Evolutionary conservation across 176 grass and related monocot genomes (phyloP), one percentile per base, ranked within the genome.

Genomic region (maize (Zea mays)): DNA sequence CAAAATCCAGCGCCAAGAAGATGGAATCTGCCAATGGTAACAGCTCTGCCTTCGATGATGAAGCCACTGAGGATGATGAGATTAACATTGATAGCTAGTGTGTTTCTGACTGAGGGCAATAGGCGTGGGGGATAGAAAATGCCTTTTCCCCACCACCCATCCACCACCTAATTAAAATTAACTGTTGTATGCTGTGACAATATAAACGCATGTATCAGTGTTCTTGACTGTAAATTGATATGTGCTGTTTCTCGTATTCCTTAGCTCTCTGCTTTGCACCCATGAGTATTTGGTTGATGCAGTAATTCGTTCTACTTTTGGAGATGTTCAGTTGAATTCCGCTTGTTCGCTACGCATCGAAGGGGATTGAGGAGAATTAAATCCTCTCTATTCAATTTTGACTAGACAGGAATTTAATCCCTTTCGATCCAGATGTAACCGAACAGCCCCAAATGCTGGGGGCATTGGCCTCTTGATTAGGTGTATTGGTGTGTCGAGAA

Each of bases 1-100:
- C 72, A 2, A 92, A 92, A 80, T 83, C 73, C 70, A 90, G 83
- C 71, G 87, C 78, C 86, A 93, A 91, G 87, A 76, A 80, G 37
- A 57, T 57, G 20, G 92, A 90, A 67, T 46, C 73, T 11, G 39
- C 13, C 40, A 89, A 97, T 45, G 79, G 82, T 35, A 86, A 88
- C 59, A 87, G 76, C 77, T 93, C 72, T 10, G 78, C 86, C 7
- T 27, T 85, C 41, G 92, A 95, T 45, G 90, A 96, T 36, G 92
- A 99, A 73, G 84, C 91, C 39, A 95, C 92, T 15, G 90, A 93
- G 36, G 87, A 89, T 2, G 87, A 89, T 27, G 78, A 89, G 65
- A 42, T 85, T 35, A 45, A 57, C 46, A 27, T 47, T 47, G 64
- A 76, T 10, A 79, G 35, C 63, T 63, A 79, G 62, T 75, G 8